Evolutionary conservation across 1,284 basidiomycete genomes (phyloP), one percentile per base, ranked within the genome.

Genomic region (Inonotus obliquus): DNA sequence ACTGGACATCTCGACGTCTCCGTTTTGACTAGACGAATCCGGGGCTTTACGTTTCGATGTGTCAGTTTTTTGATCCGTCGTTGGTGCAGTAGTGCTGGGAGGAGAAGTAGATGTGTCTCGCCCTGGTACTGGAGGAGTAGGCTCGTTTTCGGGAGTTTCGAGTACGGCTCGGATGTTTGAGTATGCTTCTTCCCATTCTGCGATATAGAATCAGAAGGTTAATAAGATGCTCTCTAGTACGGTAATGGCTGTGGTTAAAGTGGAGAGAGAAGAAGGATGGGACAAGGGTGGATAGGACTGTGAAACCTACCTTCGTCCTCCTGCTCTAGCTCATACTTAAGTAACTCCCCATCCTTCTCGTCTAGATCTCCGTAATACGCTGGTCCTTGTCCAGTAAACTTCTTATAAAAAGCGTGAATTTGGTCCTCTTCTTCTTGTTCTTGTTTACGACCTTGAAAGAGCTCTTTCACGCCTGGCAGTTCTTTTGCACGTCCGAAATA

Each of bases 401-500:
- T 93, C 74, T 91, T 91, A 76, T 94, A 98, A 69, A 84, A 89
- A 0, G 84, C 81, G 27, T 88, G 75, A 0, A 85, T 85, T 67
- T 86, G 83, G 69, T 89, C 92, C 72, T 95, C 92, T 65, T 93
- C 89, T 45, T 91, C 91, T 66, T 93, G 91, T 57, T 93, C 86
- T 68, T 85, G 83, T 76, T 93, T 89, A 51, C 87, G 85, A 70
- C 88, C 87, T 69, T 88, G 81, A 71, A 99, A 97, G 37, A 99
- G 81, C 76, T 99, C 96, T 65, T 89, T 89, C 4, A 98, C 94
- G 53, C 97, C 96, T 0, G 96, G 97, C 4, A 99, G 80, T 59
- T 98, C 97, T 71, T 95, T 96, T 3, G 96, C 95, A 32, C 96
- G 87, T 56, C 96, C 97, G 76, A 99, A 99, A 75, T 98, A 98